Conservation (phyloP, 306 rosid species). For the Prunus mume region DNA sequence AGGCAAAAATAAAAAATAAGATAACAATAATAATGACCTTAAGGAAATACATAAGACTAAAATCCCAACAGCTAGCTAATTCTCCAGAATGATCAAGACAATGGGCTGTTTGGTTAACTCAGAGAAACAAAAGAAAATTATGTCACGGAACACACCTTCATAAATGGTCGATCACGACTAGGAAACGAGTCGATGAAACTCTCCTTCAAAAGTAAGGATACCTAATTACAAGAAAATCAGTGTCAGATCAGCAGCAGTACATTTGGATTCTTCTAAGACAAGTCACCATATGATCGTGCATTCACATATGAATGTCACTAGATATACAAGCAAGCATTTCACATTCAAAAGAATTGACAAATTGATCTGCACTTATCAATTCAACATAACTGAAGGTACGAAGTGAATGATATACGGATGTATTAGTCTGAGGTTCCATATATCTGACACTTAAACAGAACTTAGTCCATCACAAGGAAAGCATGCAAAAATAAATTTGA, state of each 20-base stretch:
- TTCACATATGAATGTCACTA: neutral
- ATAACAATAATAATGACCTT: no score
- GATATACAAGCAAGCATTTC: neutral
- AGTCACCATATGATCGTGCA: conserved; percentile 13
- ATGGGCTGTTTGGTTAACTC: neutral
- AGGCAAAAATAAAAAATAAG: no score
- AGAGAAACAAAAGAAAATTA: conserved; percentile 10
- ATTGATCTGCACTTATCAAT: neutral
- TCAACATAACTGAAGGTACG: neutral
- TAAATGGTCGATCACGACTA: conserved; percentile 80
- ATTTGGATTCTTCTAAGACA: neutral
- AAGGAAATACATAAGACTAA: no score
- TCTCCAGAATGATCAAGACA: neutral
- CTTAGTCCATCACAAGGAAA: neutral
- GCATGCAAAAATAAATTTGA: no score
- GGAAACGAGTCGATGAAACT: conserved; percentile 94
- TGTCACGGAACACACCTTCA: conserved; percentile 67
- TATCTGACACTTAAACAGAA: neutral
- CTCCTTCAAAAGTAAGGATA: conserved; percentile 95
- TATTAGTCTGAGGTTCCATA: neutral
- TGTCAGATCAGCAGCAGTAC: conserved; percentile 29
- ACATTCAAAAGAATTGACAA: neutral
- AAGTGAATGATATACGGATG: neutral
- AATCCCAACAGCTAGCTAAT: no score
- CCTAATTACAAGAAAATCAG: conserved; percentile 41